Conservation (phyloP, 805 yeast genomes). For the Pichia cabralensis region DNA sequence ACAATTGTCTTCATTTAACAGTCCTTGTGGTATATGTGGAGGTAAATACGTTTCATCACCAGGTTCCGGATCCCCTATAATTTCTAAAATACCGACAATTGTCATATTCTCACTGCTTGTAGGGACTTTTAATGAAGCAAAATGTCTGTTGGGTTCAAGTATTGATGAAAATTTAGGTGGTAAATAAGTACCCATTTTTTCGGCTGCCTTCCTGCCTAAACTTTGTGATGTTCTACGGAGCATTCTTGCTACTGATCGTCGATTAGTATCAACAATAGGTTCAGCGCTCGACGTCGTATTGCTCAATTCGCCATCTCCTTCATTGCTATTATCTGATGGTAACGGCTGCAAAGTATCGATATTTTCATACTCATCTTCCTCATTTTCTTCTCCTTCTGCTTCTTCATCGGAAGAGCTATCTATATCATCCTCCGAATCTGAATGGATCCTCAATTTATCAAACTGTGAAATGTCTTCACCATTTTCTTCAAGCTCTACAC, state of each 20-base stretch:
- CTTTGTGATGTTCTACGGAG: slow-evolving; percentile 70
- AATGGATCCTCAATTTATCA: slow-evolving; percentile 2
- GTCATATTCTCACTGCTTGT: slow-evolving; percentile 35
- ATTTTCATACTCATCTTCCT: slow-evolving; percentile 9
- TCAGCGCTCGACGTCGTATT: slow-evolving; percentile 37
- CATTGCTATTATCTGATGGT: slow-evolving; percentile 3
- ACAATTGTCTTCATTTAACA: too few species aligned
- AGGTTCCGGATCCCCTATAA: slow-evolving; percentile 15
- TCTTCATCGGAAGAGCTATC: slow-evolving; percentile 11
- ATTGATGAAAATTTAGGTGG: slow-evolving; percentile 81
- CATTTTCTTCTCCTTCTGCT: slow-evolving; percentile 22
- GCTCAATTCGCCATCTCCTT: too few species aligned
- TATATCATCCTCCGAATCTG: slow-evolving; percentile 30
- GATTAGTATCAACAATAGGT: slow-evolving; percentile 60
- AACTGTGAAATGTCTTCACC: slow-evolving; percentile 1
- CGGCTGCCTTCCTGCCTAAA: slow-evolving; percentile 74
- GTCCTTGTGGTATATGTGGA: neutral
- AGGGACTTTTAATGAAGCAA: slow-evolving; percentile 59
- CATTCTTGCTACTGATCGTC: slow-evolving; percentile 66
- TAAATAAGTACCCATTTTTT: slow-evolving; percentile 77
- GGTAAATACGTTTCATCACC: neutral
- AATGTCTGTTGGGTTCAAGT: slow-evolving; percentile 86
- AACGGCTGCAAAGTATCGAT: slow-evolving; percentile 8
- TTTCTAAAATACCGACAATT: slow-evolving; percentile 38
- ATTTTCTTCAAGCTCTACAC: neutral